Evolutionary conservation across 2,329 filamentous ascomycete genomes (phyloP).

Genomic region (Magnaporthiopsis poae): DNA sequence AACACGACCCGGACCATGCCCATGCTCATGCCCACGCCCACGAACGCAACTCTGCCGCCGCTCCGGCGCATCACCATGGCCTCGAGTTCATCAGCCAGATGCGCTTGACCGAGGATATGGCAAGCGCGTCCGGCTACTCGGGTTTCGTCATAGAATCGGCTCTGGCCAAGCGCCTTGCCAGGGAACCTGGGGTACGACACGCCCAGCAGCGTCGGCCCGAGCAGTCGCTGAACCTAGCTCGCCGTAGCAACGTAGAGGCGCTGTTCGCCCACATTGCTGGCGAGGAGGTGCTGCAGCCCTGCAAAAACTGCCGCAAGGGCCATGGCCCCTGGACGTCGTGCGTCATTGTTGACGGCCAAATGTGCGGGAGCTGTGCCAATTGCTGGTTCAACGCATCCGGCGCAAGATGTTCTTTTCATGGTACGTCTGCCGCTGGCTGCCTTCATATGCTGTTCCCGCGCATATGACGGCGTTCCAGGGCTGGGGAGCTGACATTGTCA

Average conservation of each 20-base stretch:
- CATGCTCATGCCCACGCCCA: constrained; percentile 8
- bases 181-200: constrained; percentile 37
- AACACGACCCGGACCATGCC: constrained; percentile 14
- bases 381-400: constrained; percentile 56
- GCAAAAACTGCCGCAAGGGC: constrained; percentile 51
- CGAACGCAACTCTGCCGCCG: constrained; percentile 19
- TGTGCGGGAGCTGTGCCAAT: constrained; percentile 53
- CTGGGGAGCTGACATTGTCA: not conserved
- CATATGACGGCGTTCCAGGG: no score
- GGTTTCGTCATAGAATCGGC: constrained; percentile 42
- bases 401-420: constrained; percentile 50
- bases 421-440: constrained; percentile 25
- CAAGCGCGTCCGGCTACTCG: constrained; percentile 36
- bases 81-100: constrained; percentile 10
- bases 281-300: constrained; percentile 35
- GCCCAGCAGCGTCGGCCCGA: constrained; percentile 44
- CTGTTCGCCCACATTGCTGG: constrained; percentile 49
- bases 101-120: constrained; percentile 37
- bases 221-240: constrained; percentile 44
- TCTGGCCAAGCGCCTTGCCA: constrained; percentile 43
- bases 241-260: constrained; percentile 51
- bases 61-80: constrained; percentile 9
- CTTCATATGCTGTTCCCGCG: not conserved
- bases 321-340: constrained; percentile 51
- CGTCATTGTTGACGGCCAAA: constrained; percentile 49